These are phyloP conservation scores for Corymbia calophylla DNA, from an alignment of 441 rosid species.

Conservation along the genomic window DNA sequence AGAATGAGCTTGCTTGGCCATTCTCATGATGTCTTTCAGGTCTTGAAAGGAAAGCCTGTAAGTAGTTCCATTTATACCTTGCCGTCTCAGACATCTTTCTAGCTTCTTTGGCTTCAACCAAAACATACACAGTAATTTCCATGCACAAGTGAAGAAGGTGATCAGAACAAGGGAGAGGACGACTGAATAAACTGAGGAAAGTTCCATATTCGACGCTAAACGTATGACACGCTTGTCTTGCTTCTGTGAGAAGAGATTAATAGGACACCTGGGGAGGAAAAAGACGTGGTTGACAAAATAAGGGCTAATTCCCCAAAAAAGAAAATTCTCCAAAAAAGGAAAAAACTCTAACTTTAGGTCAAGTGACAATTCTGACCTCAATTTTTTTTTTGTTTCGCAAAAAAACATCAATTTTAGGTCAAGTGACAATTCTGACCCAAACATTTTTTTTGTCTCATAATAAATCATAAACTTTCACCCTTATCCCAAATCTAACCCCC, in stretches of 20 bases:
- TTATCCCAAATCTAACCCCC: too few species aligned
- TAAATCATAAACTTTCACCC: too few species aligned
- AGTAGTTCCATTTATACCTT: background rate
- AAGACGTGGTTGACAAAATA: background rate
- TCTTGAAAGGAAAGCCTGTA: background rate
- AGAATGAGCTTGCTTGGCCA: background rate
- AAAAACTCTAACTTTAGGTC: too few species aligned
- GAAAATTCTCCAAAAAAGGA: too few species aligned
- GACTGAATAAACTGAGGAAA: background rate
- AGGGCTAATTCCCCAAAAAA: too few species aligned
- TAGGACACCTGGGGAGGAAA: background rate
- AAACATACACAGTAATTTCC: background rate
- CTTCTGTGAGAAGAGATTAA: background rate
- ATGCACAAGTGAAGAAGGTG: background rate
- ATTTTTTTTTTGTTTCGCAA: too few species aligned
- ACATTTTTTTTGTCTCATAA: too few species aligned
- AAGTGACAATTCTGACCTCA: too few species aligned
- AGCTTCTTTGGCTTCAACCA: background rate
- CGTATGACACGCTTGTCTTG: background rate
- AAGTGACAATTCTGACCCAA: too few species aligned
- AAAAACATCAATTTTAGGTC: too few species aligned
- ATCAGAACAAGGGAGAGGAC: background rate
- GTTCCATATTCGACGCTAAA: background rate
- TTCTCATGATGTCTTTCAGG: background rate
- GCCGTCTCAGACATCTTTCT: background rate